Evolutionary conservation across 2,329 filamentous ascomycete species (phyloP).

Genomic region (Cyphellophora attinorum): DNA sequence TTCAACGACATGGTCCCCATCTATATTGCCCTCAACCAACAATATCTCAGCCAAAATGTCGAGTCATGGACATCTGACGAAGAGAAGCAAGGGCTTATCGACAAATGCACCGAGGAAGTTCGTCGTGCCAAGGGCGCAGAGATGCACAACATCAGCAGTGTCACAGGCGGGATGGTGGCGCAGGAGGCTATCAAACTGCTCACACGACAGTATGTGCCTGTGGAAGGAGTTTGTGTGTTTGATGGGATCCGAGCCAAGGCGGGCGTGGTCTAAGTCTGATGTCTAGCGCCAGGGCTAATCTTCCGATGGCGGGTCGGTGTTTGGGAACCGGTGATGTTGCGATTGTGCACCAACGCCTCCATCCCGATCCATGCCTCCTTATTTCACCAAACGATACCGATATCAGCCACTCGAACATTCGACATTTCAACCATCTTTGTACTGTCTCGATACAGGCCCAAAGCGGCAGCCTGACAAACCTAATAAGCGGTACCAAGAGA

Average conservation of each 20-base stretch:
- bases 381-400: too few species aligned
- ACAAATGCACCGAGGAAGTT: constrained; percentile 54
- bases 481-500: too few species aligned
- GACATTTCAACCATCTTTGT: too few species aligned
- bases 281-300: too few species aligned
- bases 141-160: constrained; percentile 81
- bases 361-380: too few species aligned
- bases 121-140: constrained; percentile 73
- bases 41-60: constrained; percentile 22
- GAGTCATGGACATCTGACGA: constrained; percentile 26
- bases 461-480: too few species aligned
- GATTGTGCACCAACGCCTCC: too few species aligned
- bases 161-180: constrained; percentile 86
- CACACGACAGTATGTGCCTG: constrained; percentile 56
- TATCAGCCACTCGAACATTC: too few species aligned
- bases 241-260: constrained; percentile 51
- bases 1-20: constrained; percentile 55
- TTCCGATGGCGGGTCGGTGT: too few species aligned
- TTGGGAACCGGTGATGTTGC: too few species aligned
- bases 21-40: constrained; percentile 53
- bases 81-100: constrained; percentile 33
- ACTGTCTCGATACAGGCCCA: too few species aligned
- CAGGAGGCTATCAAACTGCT: constrained; percentile 86
- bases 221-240: constrained; percentile 55
- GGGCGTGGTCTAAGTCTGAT: constrained; percentile 19